Evolutionary conservation across 371 early-diverging fungal genomes (phyloP), one percentile per base, ranked within the genome.

Genomic region (Mucor plumbeus): DNA sequence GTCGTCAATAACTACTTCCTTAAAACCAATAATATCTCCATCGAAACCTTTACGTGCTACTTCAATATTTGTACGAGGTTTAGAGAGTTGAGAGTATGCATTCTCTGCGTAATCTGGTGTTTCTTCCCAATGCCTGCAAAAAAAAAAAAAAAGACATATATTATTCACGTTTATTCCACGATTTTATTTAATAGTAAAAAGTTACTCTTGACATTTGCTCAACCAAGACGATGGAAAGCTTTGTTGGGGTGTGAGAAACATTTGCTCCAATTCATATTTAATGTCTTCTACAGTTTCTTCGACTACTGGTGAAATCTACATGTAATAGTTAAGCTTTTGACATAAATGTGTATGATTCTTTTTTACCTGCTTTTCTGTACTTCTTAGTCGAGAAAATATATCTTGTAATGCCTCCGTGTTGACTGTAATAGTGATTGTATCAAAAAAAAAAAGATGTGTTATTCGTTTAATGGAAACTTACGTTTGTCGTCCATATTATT

Each of bases 171-270:
- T 14, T 9, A 34, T 59, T 41, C 56, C 34, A 38, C 26, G 6
- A 31, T 1, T 21, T 31, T 31, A 11, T 21, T 11, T 34, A 15
- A 36, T 43, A 6, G 43, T 9, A 11, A 15, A 58, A 21, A 44
- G 75, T 67, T 73, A 84, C 85, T 83, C 80, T 80, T 86, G 86
- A 74, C 83, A 86, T 58, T 81, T 78, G 19, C 70, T 65, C 15
- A 86, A 65, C 86, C 86, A 86, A 17, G 78, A 59, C 7, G 58
- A 43, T 5, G 84, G 83, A 44, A 86, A 86, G 14, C 69, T 74
- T n/a, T 71, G 64, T 59, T 76, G 65, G 1, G 86, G 85, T 39
- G 79, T 83, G 26, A 86, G 66, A 69, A 83, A 86, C 13, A 63
- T 75, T 4, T 75, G 65, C 57, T 86, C 86, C 19, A 86, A 59